These are phyloP conservation scores for Penicillium steckii DNA, from an alignment of 495 filamentous ascomycete species.

Conservation along the genomic window DNA sequence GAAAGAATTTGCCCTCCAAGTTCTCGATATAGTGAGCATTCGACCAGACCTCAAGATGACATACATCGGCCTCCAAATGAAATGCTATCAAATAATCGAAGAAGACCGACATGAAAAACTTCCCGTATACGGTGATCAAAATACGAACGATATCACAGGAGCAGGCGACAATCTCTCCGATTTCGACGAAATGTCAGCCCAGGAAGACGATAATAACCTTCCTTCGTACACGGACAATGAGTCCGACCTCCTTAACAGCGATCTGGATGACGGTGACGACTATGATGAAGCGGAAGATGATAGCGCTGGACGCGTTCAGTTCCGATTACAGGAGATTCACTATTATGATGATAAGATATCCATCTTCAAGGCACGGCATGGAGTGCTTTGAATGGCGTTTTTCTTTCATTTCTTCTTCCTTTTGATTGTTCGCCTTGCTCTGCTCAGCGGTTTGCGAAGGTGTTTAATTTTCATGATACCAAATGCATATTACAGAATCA, in stretches of 20 bases:
- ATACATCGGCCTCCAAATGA: constrained; percentile 76
- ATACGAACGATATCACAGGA: constrained; percentile 38
- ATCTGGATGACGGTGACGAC: constrained; percentile 43
- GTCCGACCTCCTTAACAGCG: constrained; percentile 34
- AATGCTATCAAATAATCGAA: constrained; percentile 91
- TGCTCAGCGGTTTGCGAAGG: neutral
- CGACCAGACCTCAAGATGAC: constrained; percentile 82
- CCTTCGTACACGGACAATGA: constrained; percentile 47
- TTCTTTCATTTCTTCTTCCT: neutral
- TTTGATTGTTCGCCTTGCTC: neutral
- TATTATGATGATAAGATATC: constrained; percentile 89
- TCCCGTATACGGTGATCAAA: constrained; percentile 33
- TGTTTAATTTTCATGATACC: neutral
- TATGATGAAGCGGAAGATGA: constrained; percentile 56
- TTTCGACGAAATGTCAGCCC: constrained; percentile 42
- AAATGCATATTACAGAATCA: neutral
- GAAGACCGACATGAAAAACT: constrained; percentile 49
- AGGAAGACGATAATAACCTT: constrained; percentile 41
- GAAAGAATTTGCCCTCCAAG: constrained; percentile 77
- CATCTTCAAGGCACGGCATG: constrained; percentile 79
- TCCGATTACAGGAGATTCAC: constrained; percentile 78
- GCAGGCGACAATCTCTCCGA: constrained; percentile 37
- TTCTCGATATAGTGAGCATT: constrained; percentile 81
- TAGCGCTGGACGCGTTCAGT: constrained; percentile 46
- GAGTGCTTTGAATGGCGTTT: constrained; percentile 53